Evolutionary conservation across 1,284 basidiomycete genomes (phyloP), one percentile per base, ranked within the genome.

Genomic region (Ganoderma leucocontextum): DNA sequence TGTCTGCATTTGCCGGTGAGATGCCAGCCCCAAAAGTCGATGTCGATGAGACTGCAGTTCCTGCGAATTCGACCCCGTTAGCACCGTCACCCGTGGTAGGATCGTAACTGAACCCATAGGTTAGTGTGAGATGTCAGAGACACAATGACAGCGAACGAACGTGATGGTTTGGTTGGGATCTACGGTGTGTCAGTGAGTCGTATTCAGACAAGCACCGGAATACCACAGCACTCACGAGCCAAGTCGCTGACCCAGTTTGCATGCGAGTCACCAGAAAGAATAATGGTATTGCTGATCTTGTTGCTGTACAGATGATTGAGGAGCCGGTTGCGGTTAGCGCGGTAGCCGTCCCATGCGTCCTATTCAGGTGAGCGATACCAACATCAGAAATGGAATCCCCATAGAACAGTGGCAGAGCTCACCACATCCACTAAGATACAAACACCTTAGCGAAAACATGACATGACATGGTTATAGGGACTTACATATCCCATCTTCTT

Each of bases 261-360:
- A 73, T 91, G 90, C 60, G 86, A 87, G 75, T 92, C 90, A 17
- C 90, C 90, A 8, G 89, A 82, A 19, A 91, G 82, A 62, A 90
- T 83, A 68, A 89, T 75, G 2, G 85, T 85, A 75, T 91, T 90
- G 78, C 82, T 82, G 67, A 91, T 89, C 62, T 83, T 80, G 75
- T 87, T 83, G 41, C 79, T 67, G 72, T 85, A 82, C 36, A 91
- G 78, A 69, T 88, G 84, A 67, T 87, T 80, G 19, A 91, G 82
- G 63, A 91, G 80, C 19, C 89, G 83, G 58, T 81, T 79, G 17
- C 89, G 82, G 76, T 90, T 88, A 19, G 85, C 84, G 15, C 84
- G 80, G 76, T 91, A 91, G 0, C 89, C 89, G 69, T 90, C 87
- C 89, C 89, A 91, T 22, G 87, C 85, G 72, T 90, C 89, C 82